Conservation (phyloP, 169 alveolate genomes). For the Plasmodium vivax region DNA sequence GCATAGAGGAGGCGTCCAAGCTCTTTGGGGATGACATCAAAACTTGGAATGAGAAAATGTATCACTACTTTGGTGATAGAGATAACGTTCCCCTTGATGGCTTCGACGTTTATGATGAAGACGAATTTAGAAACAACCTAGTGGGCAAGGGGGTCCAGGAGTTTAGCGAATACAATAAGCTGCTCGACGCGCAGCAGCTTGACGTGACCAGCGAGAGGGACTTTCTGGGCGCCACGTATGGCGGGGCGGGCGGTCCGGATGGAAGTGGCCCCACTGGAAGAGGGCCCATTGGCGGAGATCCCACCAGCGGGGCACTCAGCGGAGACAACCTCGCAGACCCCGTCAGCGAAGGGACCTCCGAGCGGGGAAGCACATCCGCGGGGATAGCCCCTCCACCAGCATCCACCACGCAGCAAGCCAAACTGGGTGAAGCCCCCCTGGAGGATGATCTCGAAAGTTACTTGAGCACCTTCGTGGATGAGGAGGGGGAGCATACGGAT, state of each 20-base stretch:
- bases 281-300: not conserved
- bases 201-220: not conserved
- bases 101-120: slow-evolving; percentile 36
- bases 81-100: slow-evolving; percentile 36
- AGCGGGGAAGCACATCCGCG: not conserved
- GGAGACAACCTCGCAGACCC: not conserved
- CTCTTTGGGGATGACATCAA: slow-evolving; percentile 67
- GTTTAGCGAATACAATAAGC: slow-evolving; percentile 30
- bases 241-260: not conserved
- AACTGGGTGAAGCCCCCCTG: not conserved
- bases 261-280: not conserved
- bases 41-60: slow-evolving; percentile 73
- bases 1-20: slow-evolving; percentile 70
- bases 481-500: not conserved
- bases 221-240: slow-evolving; percentile 38
- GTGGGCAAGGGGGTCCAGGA: not conserved
- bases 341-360: not conserved
- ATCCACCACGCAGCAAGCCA: not conserved
- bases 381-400: not conserved
- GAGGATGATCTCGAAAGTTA: slow-evolving; percentile 29
- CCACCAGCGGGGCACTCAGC: not conserved
- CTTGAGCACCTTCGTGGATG: slow-evolving; percentile 38
- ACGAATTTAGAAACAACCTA: slow-evolving; percentile 27
- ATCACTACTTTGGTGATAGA: slow-evolving; percentile 52
- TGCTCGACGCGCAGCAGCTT: slow-evolving; percentile 5